Conservation (phyloP, 352 stramenopile genomes). For the Thalassiosira ordinaria region DNA sequence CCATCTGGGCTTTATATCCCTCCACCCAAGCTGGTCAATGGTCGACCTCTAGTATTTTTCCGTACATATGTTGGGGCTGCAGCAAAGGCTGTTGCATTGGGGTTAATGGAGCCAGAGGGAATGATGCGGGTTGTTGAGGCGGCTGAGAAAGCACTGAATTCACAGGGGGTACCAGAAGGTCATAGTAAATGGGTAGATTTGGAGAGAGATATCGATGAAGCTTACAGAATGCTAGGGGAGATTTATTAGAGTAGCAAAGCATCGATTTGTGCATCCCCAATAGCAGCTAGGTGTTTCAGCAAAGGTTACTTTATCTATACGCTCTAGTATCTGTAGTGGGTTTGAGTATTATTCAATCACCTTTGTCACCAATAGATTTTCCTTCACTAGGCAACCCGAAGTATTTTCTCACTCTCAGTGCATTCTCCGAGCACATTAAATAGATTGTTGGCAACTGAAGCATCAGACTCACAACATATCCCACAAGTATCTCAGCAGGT, state of each 20-base stretch:
- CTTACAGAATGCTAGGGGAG: slow-evolving; percentile 54
- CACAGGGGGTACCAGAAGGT: slow-evolving; percentile 49
- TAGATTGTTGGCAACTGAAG: slow-evolving; percentile 69
- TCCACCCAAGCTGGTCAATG: slow-evolving; percentile 81
- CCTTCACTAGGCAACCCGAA: slow-evolving; percentile 28
- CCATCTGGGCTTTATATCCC: slow-evolving; percentile 58
- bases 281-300: too few species aligned
- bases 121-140: slow-evolving; percentile 74
- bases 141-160: slow-evolving; percentile 56
- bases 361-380: slow-evolving; percentile 22
- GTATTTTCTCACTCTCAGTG: slow-evolving; percentile 8
- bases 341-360: slow-evolving; percentile 27
- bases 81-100: slow-evolving; percentile 77
- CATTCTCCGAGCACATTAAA: slow-evolving; percentile 59
- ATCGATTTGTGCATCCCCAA: too few species aligned
- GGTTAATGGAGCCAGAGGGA: slow-evolving; percentile 77
- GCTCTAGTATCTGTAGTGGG: too few species aligned
- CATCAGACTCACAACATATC: slow-evolving; percentile 71
- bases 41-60: slow-evolving; percentile 87
- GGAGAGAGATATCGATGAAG: slow-evolving; percentile 64
- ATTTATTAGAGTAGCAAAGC: too few species aligned
- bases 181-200: slow-evolving; percentile 81
- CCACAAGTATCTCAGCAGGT: slow-evolving; percentile 62
- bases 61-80: slow-evolving; percentile 88
- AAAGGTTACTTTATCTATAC: too few species aligned